A percentile compares a stretch with the other conserved stretches of the same genome.
phyloP scores from a whole-genome alignment of 2,329 filamentous ascomycete species.

The Bretziella fagacearum region DNA sequence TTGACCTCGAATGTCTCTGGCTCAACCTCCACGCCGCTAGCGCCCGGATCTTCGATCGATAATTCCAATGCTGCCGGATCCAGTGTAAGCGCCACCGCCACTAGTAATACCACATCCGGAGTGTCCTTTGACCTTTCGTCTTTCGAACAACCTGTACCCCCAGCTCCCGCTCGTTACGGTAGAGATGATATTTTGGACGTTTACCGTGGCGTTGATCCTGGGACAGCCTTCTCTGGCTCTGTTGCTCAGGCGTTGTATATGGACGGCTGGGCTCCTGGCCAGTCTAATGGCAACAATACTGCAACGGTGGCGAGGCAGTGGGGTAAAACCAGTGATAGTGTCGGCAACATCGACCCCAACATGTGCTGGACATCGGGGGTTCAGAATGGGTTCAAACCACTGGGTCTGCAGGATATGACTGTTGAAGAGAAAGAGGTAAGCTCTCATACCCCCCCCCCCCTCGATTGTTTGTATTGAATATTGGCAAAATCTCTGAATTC shows the following conservation, averaged over 20 bases:
- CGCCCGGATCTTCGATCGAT: not conserved
- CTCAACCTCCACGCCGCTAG: conserved; percentile 21
- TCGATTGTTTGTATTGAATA: conserved; percentile 19
- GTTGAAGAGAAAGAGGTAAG: conserved; percentile 41
- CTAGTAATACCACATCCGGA: no score
- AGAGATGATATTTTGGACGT: conserved; percentile 66
- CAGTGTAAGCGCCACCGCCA: no score
- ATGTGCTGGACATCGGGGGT: conserved; percentile 61
- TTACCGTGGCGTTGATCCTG: conserved; percentile 35
- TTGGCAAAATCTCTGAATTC: conserved; percentile 15
- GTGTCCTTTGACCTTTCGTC: conserved; percentile 17
- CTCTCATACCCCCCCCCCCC: conserved; percentile 8
- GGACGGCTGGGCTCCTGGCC: conserved; percentile 65
- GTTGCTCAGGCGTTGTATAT: conserved; percentile 38
- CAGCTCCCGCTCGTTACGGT: conserved; percentile 47
- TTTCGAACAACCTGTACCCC: conserved; percentile 22
- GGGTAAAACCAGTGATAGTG: conserved; percentile 61
- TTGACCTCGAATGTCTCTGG: conserved; percentile 23
- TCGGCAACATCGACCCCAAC: conserved; percentile 64
- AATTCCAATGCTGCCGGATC: not conserved
- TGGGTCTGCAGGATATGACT: conserved; percentile 56
- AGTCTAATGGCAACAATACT: not conserved
- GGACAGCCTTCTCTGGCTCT: conserved; percentile 24
- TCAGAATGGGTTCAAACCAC: conserved; percentile 49
- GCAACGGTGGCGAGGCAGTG: conserved; percentile 39